Base-by-base conservation (phyloP, 257 asterid genomes). In the Haberlea rhodopensis region DNA sequence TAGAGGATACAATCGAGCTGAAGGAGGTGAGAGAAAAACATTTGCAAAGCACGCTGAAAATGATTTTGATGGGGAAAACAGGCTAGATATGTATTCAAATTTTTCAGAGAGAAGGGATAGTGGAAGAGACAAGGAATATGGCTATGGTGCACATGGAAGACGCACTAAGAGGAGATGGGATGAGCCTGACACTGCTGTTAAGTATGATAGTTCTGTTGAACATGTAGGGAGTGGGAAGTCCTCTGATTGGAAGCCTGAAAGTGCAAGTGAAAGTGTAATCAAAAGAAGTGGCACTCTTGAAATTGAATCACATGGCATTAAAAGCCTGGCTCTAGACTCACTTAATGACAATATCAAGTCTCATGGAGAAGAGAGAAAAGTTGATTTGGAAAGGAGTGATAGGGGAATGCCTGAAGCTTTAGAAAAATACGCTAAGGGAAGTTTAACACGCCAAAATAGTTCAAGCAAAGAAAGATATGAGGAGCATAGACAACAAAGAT, bases 161-260 rank as follows among this genome's bases (percentile, higher is more conserved):
- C 75, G 52, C 73, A 74, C 80, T 61, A 78, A 87, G 73, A 88
- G 86, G 78, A 82, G 86, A 76, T 91, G 96, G 97, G 96, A 91
- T 67, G 96, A 82, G 70, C 52, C 87, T 59, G 91, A 78, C 25
- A 63, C 69, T 45, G 21, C 32, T 24, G 63, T 61, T 73, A 75
- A 53, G 73, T 62, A 64, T 73, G 73, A 71, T 66, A 88, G 76
- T 58, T 46, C 57, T 58, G 69, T 57, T 48, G 87, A 82, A 63
- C 79, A 80, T 69, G 52, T 57, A 43, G 74, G 75, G 73, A 75
- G 79, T 76, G 81, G 76, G 73, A 83, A 75, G 74, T 34, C 75
- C 49, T 62, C 73, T 49, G 88, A 80, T 68, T 60, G 76, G 63
- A 76, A 69, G 77, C 48, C 70, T 60, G 92, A 82, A 31, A 62